Evolutionary conservation across 768 basidiomycete species (phyloP), one percentile per base, ranked within the genome.

Genomic region (Macrolepiota fuliginosa): DNA sequence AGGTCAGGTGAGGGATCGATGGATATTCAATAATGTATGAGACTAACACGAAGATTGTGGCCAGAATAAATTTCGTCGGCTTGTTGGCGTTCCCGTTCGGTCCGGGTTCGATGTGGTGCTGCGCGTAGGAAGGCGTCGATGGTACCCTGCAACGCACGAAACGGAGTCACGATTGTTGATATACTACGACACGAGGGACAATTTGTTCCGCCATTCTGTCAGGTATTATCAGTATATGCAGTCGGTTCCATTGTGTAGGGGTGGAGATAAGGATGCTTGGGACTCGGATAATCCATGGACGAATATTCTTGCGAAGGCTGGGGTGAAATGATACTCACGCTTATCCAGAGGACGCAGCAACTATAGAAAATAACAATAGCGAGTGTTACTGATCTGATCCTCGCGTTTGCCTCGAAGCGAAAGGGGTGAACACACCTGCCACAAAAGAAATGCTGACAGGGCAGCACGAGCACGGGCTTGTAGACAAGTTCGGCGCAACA

Each of bases 391-490:
- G 54, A 25, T 29, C 12, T 57, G 56, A 49, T 56, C n/a, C 52
- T 62, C 17, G 42, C 42, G 25, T 47, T 36, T 9, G 42, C 57
- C n/a, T 35, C 11, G 39, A 17, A 42, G 53, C 49, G 32, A 37
- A 17, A 64, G 40, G 29, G 46, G 32, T 24, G 22, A 29, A 66
- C 76, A 62, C 73, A 92, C 91, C 92, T 92, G 73, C 92, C 92
- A 68, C 92, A 94, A 70, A 93, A 94, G 80, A 90, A 92, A 79
- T 94, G 92, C 67, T 93, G 90, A 71, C 92, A 94, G 32, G 92
- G 92, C 37, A 83, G 80, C 55, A 94, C 90, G 29, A 92, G 77
- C 15, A 94, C 92, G 2, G 92, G 92, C 62, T 84, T 80, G 73
- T 94, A 92, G 62, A 90, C 87, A 46, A 94, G 79, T 61, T 85